Base-by-base conservation (phyloP, 495 filamentous ascomycete species). In the Xylaria castorea region DNA sequence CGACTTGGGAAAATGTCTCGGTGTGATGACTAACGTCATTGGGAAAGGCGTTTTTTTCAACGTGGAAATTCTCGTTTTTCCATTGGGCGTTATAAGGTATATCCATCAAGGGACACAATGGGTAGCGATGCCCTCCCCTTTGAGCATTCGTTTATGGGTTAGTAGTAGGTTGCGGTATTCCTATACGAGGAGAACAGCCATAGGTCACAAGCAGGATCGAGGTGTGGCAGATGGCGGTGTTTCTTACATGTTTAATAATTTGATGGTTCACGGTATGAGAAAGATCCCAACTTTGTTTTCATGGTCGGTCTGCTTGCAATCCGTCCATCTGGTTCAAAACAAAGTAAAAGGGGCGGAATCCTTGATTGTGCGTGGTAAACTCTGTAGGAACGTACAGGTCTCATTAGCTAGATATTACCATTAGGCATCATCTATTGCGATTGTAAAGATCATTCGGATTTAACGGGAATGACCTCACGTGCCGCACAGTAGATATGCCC, bases 81-180 rank as follows among this genome's bases (percentile, higher is more conserved):
- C n/a, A n/a, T 0, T 12, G 38, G 55, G 60, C 32, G 60, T 51
- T 71, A 66, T 66, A 27, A n/a, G 50, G 48, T 71, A 63, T 64
- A 64, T 71, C 62, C 48, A 71, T 66, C 61, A 71, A 34, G 61
- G 34, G 38, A 71, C 38, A 60, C 3, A n/a, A 7, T 22, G 40
- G 34, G 27, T 40, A 51, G 46, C 34, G 36, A 68, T 46, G 30
- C 27, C 25, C 30, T 11, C 48, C 50, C n/a, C 50, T 58, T 42
- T 66, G 63, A 61, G 38, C 70, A 60, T 66, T 72, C 51, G 51
- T 58, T 71, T 44, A 38, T 34, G 22, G 51, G 5, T 66, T 63
- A 42, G n/a, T 63, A 42, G n/a, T 42, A 34, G 60, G n/a, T 42
- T 57, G 53, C n/a, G 32, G 25, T 9, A 25, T 22, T 58, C 25